These are phyloP conservation scores for Ceratopteris richardii DNA, from an alignment of 75 land plant species.

Conservation along the genomic window DNA sequence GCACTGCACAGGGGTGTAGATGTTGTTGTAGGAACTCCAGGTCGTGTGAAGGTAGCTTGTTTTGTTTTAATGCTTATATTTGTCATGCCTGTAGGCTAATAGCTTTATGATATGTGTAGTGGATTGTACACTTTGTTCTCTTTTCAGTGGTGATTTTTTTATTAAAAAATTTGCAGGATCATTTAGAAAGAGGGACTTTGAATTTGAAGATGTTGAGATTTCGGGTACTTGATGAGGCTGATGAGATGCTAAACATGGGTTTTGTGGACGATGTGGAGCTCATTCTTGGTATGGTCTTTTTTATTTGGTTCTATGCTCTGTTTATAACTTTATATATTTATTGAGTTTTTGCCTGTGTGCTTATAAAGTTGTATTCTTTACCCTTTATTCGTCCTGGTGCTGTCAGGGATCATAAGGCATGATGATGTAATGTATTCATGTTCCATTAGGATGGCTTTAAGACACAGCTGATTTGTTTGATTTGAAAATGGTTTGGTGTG, in stretches of 20 bases:
- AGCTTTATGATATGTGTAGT: too few species aligned
- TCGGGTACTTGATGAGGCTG: conserved; percentile 97
- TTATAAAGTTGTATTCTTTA: background rate
- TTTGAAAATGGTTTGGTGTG: too few species aligned
- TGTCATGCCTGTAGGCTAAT: too few species aligned
- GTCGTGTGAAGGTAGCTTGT: conserved; percentile 62
- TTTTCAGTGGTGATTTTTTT: too few species aligned
- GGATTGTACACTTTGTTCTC: too few species aligned
- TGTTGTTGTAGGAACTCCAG: conserved; percentile 95
- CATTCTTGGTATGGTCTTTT: conserved; percentile 49
- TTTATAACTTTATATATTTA: background rate
- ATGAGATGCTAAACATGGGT: conserved; percentile 98
- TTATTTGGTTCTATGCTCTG: too few species aligned
- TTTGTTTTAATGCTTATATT: background rate
- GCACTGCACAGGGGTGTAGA: conserved; percentile 78
- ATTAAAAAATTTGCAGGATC: conserved; percentile 67
- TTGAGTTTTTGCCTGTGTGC: background rate
- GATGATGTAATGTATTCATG: too few species aligned
- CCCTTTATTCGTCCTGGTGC: background rate
- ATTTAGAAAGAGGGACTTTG: conserved; percentile 63
- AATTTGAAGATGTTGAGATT: conserved; percentile 70
- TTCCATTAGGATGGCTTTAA: too few species aligned
- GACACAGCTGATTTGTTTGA: too few species aligned
- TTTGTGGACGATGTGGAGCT: conserved; percentile 95
- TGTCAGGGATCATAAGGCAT: background rate